Evolutionary conservation across 1,139 yeast species (phyloP).

Genomic region (Geotrichum europaeum): DNA sequence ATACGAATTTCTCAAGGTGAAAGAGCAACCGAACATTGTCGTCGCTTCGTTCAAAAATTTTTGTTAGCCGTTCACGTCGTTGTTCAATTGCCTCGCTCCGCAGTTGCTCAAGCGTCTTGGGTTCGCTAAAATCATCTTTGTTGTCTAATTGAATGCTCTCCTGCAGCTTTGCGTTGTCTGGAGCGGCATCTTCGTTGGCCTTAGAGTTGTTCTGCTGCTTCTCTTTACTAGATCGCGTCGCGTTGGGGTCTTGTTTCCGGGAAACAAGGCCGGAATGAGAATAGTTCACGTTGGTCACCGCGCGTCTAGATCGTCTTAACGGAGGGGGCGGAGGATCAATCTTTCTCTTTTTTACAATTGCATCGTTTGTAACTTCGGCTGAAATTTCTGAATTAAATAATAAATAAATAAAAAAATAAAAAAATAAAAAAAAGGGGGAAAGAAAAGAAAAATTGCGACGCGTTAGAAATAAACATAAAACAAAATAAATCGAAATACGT

Average conservation of each 20-base stretch:
- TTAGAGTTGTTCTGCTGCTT: neutral
- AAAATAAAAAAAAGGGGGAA: too few species aligned
- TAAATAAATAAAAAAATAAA: neutral
- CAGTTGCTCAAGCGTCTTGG: slow-evolving; percentile 4
- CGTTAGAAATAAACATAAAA: neutral
- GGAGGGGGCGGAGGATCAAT: slow-evolving; percentile 1
- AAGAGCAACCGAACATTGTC: slow-evolving; percentile 45
- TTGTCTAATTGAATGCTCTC: neutral
- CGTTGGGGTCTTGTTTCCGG: neutral
- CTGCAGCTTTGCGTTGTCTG: neutral
- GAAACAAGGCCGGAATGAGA: slow-evolving; percentile 12
- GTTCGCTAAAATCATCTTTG: neutral
- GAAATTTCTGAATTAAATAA: neutral
- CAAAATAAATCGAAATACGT: neutral
- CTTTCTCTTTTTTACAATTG: slow-evolving; percentile 3
- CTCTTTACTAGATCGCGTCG: neutral
- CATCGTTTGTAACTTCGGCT: neutral
- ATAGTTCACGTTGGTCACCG: slow-evolving; percentile 9
- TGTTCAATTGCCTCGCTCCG: slow-evolving; percentile 10
- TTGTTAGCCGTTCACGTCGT: slow-evolving; percentile 20
- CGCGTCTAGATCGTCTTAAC: slow-evolving; percentile 15
- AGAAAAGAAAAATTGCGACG: neutral
- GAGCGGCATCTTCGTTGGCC: neutral
- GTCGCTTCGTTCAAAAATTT: slow-evolving; percentile 44
- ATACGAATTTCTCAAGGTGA: slow-evolving; percentile 53